phyloP scores from a whole-genome alignment of 192 early-diverging fungal genomes.

The Umbelopsis sp. region DNA sequence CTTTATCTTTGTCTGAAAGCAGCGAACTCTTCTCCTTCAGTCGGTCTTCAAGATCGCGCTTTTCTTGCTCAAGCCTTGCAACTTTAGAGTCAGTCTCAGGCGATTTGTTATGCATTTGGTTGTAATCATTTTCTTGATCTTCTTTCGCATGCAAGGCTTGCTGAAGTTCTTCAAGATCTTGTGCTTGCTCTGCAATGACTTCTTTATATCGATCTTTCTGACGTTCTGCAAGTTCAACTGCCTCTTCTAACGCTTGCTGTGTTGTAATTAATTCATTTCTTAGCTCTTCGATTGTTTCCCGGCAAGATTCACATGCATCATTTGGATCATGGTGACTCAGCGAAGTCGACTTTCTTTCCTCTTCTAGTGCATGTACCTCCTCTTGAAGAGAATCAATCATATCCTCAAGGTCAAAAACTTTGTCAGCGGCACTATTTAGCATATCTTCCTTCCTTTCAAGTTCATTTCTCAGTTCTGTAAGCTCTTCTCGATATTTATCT shows the following conservation, averaged over 20 bases:
- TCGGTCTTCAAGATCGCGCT: background rate
- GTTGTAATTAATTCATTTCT: background rate
- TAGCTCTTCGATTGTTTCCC: background rate
- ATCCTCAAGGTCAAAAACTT: conserved; percentile 9
- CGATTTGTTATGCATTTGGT: background rate
- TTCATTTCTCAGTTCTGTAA: background rate
- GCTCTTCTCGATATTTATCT: background rate
- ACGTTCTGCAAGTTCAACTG: conserved; percentile 2
- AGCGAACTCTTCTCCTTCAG: background rate
- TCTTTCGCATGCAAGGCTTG: conserved; percentile 2
- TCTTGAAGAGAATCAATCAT: conserved; percentile 3
- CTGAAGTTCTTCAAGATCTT: background rate
- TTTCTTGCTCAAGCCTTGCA: background rate
- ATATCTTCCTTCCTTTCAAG: conserved; percentile 11
- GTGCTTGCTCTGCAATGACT: background rate
- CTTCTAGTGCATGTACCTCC: background rate
- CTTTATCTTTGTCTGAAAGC: conserved; percentile 10
- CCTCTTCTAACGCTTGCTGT: conserved; percentile 5
- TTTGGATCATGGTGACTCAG: background rate
- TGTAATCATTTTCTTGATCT: background rate
- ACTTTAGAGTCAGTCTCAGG: background rate
- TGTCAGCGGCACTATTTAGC: conserved; percentile 15
- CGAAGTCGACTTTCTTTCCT: background rate
- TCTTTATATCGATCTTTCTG: conserved; percentile 12
- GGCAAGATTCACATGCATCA: background rate